Percentiles rank a stretch among this genome's conserved stretches.
These are phyloP conservation scores for Capsicum pubescens DNA, from an alignment of 257 asterid genomes.

Conservation along the genomic window DNA sequence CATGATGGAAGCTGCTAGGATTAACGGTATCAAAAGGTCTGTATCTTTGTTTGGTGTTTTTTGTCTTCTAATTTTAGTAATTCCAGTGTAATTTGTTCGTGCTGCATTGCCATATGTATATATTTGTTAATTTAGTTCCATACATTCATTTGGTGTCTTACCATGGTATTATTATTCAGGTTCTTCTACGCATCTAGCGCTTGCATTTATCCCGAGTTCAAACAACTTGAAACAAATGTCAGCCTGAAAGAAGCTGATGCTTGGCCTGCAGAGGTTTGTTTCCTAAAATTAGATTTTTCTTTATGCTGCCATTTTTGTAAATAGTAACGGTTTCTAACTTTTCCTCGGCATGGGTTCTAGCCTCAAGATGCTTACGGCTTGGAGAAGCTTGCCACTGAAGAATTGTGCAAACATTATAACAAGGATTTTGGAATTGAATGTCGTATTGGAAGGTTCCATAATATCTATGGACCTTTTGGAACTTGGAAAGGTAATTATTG, in stretches of 20 bases:
- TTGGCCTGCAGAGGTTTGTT: conserved; percentile 92
- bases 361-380: conserved; percentile 97
- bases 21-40: conserved; percentile 78
- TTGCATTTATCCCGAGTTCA: conserved; percentile 90
- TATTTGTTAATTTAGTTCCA: neutral
- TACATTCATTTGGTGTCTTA: conserved; percentile 9
- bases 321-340: neutral
- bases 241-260: conserved; percentile 96
- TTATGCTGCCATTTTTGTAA: neutral
- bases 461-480: conserved; percentile 92
- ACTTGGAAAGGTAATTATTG: conserved; percentile 82
- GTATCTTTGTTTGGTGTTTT: conserved; percentile 5
- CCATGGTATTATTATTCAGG: conserved; percentile 44
- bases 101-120: neutral
- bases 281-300: conserved; percentile 23
- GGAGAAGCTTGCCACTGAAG: conserved; percentile 90
- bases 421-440: conserved; percentile 97
- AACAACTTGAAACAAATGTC: conserved; percentile 89
- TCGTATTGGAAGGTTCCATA: conserved; percentile 91
- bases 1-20: conserved; percentile 91
- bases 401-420: conserved; percentile 86
- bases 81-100: neutral
- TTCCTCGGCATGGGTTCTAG: conserved; percentile 40
- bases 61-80: conserved; percentile 30
- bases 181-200: conserved; percentile 96